Base-by-base conservation (phyloP, 192 early-diverging fungal species). In the Coemansia brasiliensis region DNA sequence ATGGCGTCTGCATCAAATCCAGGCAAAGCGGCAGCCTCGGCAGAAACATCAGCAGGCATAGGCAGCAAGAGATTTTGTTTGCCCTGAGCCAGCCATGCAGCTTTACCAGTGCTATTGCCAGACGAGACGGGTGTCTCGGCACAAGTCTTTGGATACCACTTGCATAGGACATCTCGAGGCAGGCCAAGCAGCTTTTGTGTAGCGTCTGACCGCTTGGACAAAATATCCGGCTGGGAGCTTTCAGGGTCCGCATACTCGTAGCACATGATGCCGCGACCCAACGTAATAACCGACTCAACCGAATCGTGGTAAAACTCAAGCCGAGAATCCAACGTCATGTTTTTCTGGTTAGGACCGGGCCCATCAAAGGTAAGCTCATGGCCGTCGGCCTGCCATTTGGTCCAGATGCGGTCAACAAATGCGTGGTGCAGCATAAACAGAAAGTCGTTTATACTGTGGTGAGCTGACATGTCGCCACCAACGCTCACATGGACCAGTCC, bases 401-500 rank as follows among this genome's bases (percentile, higher is more conserved):
- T 65, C 82, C 82, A 86, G 38, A 85, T 61, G 16, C 72, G 65
- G 57, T 83, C 86, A 27, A 85, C 65, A 49, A 73, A 80, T 38
- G 82, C 79, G 44, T 87, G 86, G 63, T 87, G 84, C 51, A 85
- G 63, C 43, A 66, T 73, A 63, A 87, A 87, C 52, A 83, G 61
- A 25, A 82, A 79, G 49, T 87, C 86, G 61, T 71, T 74, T 27
- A 76, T 56, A 22, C 78, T 73, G 42, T 66, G 69, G 46, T 49
- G 60, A 1, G 63, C 67, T 0, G 59, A 58, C 52, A 70, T 66
- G 55, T 82, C 82, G 40, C 72, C 75, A 45, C 63, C 61, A 3
- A 80, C 13, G 5, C 72, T 68, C 26, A 80, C 38, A 17, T 80
- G 78, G 26, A 57, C 63, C 2, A 53, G 48, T 0, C 72, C 78